Base-by-base conservation (phyloP, 139 green algal genomes). In the Asterochloris erici region DNA sequence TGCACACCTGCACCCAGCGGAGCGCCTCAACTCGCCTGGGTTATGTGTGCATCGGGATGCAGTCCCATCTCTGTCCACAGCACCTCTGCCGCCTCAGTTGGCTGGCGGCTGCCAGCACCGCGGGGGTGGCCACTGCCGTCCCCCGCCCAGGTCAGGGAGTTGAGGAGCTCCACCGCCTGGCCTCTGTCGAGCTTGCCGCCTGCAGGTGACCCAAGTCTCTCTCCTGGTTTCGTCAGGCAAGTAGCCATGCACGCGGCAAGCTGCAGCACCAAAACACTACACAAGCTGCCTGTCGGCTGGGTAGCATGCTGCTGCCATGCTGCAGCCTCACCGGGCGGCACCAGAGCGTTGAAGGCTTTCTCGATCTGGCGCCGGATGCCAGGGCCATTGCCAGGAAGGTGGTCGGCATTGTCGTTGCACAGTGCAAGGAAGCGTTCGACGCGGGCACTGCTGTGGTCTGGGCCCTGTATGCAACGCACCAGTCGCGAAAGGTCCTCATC, bases 371-470 rank as follows among this genome's bases (percentile, higher is more conserved):
- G 63, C 11, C 77, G 62, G n/a, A 63, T 28, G 27, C 62, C 26
- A 63, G 77, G 77, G 16, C 63, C 63, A 29, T 81, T 62, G 10
- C 92, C 92, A 0, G 92, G 91, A 69, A 96, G 88, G 73, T 88
- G 83, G 84, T 94, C 92, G 2, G 90, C 78, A 79, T 96, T 91
- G 81, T 96, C 92, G 63, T 91, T 92, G 68, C 47, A 77, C 73
- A 93, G 81, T 75, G 88, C 79, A 27, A 98, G 84, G 84, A 93
- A 97, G 28, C 94, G 89, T 85, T 98, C 94, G 2, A 96, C 74
- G 27, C 94, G 82, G 16, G 94, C 94, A 26, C 70, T 90, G 63
- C 79, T 91, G 89, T 97, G 94, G 82, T 98, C 94, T 12, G 94
- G 93, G 47, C 94, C 94, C 81, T 93, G 88, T 6, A 54, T 54